Conservation (phyloP, 1,284 basidiomycete species). For the Marasmius sp. region DNA sequence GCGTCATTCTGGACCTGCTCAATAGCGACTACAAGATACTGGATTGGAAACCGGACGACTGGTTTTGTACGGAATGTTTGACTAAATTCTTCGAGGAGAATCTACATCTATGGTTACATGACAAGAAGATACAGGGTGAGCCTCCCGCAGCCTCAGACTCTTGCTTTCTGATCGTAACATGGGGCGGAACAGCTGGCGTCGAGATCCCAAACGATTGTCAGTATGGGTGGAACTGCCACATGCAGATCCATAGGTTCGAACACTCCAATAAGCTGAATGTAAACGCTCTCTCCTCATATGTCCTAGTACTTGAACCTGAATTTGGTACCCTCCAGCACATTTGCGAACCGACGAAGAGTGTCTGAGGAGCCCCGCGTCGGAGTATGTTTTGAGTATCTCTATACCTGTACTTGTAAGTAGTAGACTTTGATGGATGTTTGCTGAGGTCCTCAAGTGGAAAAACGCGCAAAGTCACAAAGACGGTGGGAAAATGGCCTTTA, state of each 20-base stretch:
- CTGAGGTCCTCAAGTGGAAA: no score
- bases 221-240: slow-evolving; percentile 32
- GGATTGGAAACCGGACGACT: slow-evolving; percentile 31
- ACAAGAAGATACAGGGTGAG: slow-evolving; percentile 11
- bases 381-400: no score
- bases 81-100: slow-evolving; percentile 24
- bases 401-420: no score
- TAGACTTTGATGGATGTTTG: no score
- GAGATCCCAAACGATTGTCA: slow-evolving; percentile 12
- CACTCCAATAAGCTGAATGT: slow-evolving; percentile 29
- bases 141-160: not conserved
- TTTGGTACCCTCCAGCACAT: no score
- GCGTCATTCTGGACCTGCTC: slow-evolving; percentile 27
- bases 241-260: slow-evolving; percentile 22
- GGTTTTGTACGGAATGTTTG: slow-evolving; percentile 33
- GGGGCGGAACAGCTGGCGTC: not conserved
- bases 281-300: not conserved
- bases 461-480: no score
- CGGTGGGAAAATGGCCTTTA: no score
- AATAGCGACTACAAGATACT: slow-evolving; percentile 12
- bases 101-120: slow-evolving; percentile 11
- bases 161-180: not conserved
- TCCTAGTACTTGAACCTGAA: not conserved
- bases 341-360: no score
- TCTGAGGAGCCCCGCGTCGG: no score